These are phyloP conservation scores for Globomyces sp. DNA, from an alignment of 371 early-diverging fungal species.

Conservation along the genomic window DNA sequence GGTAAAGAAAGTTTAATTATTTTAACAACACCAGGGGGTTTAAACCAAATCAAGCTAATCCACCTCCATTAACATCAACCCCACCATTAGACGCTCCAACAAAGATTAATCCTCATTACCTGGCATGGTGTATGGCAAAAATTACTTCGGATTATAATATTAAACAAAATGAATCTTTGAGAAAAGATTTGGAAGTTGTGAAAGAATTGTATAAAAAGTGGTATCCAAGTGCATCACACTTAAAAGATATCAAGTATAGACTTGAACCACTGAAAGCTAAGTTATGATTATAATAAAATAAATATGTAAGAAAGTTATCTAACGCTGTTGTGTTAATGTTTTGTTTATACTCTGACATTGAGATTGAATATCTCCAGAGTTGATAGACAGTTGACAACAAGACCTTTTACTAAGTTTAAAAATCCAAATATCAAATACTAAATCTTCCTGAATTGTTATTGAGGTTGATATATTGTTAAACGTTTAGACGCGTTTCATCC, in stretches of 20 bases:
- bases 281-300: neutral
- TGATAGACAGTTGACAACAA: too few species aligned
- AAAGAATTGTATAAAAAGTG: neutral
- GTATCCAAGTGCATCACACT: neutral
- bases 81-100: slow-evolving; percentile 21
- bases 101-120: slow-evolving; percentile 78
- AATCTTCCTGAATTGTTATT: too few species aligned
- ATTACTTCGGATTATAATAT: slow-evolving; percentile 5
- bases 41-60: neutral
- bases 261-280: neutral
- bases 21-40: slow-evolving; percentile 4
- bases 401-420: too few species aligned
- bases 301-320: too few species aligned
- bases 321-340: too few species aligned
- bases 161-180: neutral
- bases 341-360: too few species aligned
- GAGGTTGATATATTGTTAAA: too few species aligned
- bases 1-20: neutral
- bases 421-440: too few species aligned
- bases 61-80: neutral
- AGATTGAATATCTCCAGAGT: too few species aligned
- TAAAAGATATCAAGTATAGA: neutral
- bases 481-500: too few species aligned
- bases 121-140: slow-evolving; percentile 87
- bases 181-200: neutral